A percentile compares a stretch with the other conserved stretches of the same genome.
These are phyloP conservation scores for Schizochytrium sp. DNA, from an alignment of 108 stramenopile species.

Conservation along the genomic window DNA sequence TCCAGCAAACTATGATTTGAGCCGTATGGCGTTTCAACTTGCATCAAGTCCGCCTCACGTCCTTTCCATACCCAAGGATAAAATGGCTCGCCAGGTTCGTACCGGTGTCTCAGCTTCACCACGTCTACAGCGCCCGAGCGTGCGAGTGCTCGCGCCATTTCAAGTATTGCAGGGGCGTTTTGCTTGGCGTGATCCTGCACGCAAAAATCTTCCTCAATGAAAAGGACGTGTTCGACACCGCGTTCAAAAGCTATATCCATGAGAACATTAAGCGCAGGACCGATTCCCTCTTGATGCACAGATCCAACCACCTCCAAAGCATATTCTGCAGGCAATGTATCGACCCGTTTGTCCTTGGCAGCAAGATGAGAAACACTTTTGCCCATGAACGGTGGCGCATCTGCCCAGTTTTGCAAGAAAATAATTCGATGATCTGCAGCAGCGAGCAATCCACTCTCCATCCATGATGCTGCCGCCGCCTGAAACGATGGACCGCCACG, in stretches of 20 bases:
- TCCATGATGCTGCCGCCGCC: background rate
- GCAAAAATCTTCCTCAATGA: background rate
- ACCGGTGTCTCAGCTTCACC: background rate
- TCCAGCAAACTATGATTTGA: background rate
- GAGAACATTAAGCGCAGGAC: background rate
- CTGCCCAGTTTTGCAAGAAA: background rate
- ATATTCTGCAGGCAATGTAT: background rate
- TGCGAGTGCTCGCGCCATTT: background rate
- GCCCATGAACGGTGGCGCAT: background rate
- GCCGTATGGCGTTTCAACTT: background rate
- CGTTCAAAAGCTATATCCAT: background rate
- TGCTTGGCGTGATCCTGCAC: background rate
- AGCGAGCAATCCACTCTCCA: background rate
- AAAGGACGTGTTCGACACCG: background rate
- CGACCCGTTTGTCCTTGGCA: background rate
- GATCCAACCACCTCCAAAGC: background rate
- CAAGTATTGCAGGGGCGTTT: background rate
- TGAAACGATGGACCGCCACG: background rate
- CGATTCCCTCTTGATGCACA: background rate
- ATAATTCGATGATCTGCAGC: background rate
- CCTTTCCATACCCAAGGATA: background rate
- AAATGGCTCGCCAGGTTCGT: background rate
- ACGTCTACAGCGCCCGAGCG: background rate
- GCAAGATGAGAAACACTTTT: background rate
- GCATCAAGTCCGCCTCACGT: background rate